Conservation (phyloP, 331 rosid species). For the Dryas integrifolia region DNA sequence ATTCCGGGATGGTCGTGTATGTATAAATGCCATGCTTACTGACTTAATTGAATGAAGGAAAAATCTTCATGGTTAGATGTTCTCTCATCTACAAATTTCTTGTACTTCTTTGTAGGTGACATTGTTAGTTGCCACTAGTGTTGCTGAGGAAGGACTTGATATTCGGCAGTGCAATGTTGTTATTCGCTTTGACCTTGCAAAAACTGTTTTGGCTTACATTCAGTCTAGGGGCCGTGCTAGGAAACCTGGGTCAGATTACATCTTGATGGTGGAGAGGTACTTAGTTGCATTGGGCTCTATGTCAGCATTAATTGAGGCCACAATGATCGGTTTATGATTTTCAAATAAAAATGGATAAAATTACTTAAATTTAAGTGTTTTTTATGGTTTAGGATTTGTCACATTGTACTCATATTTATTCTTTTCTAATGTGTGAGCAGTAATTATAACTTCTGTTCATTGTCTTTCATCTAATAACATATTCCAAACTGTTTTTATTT, state of each 20-base stretch:
- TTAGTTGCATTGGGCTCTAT: slow-evolving; percentile 8
- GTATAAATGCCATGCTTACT: slow-evolving; percentile 27
- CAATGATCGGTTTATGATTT: background rate
- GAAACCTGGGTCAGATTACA: slow-evolving; percentile 97
- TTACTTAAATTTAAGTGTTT: background rate
- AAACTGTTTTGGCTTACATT: slow-evolving; percentile 96
- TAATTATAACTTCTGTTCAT: background rate
- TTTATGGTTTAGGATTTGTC: background rate
- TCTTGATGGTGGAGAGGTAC: slow-evolving; percentile 98
- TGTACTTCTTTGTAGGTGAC: slow-evolving; percentile 58
- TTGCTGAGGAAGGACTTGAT: slow-evolving; percentile 99
- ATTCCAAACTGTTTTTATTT: background rate
- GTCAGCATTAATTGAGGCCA: background rate
- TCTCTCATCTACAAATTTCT: slow-evolving; percentile 31
- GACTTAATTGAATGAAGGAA: slow-evolving; percentile 8
- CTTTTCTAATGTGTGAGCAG: too few relatives aligned
- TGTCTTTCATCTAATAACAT: background rate
- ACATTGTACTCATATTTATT: background rate
- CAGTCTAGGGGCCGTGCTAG: slow-evolving; percentile 99
- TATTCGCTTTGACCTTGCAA: slow-evolving; percentile 97
- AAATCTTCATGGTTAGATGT: slow-evolving; percentile 16
- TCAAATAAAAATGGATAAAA: background rate
- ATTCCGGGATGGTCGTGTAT: slow-evolving; percentile 95
- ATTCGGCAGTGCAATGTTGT: slow-evolving; percentile 98
- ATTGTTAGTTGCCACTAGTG: slow-evolving; percentile 95